Conservation (phyloP, 768 basidiomycete species). For the Auricularia cornea region DNA sequence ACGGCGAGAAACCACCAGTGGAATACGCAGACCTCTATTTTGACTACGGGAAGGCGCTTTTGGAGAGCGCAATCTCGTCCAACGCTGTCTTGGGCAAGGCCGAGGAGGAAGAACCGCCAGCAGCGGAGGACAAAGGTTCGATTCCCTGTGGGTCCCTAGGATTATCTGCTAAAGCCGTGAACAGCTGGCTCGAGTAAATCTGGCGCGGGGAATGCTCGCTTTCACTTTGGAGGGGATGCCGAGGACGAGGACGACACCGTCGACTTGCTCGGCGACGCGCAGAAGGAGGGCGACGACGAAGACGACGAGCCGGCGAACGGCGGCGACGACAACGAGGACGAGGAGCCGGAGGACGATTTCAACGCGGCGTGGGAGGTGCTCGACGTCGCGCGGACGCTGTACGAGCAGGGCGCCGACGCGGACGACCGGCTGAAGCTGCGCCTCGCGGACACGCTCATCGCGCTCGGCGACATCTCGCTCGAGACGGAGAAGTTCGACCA, state of each 20-base stretch:
- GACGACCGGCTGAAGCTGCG: slow-evolving; percentile 63
- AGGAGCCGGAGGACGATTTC: slow-evolving; percentile 91
- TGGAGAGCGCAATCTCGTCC: slow-evolving; percentile 86
- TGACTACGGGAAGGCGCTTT: slow-evolving; percentile 83
- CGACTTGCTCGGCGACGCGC: slow-evolving; percentile 56
- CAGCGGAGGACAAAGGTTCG: slow-evolving; percentile 28
- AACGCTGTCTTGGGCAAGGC: slow-evolving; percentile 86
- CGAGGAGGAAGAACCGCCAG: slow-evolving; percentile 47
- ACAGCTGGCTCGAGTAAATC: slow-evolving; percentile 27
- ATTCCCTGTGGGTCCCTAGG: not conserved
- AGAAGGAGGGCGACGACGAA: slow-evolving; percentile 28
- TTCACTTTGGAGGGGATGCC: slow-evolving; percentile 76
- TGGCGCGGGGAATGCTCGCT: slow-evolving; percentile 42
- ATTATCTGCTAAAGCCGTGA: slow-evolving; percentile 9
- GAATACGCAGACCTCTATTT: slow-evolving; percentile 85
- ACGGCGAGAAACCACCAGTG: slow-evolving; percentile 66
- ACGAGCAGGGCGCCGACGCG: slow-evolving; percentile 55
- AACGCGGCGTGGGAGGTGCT: slow-evolving; percentile 97
- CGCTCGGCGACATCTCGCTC: slow-evolving; percentile 91
- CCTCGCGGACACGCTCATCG: slow-evolving; percentile 84
- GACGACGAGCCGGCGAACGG: slow-evolving; percentile 43
- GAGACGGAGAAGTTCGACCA: slow-evolving; percentile 98
- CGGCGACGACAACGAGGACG: slow-evolving; percentile 58
- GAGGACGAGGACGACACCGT: slow-evolving; percentile 58
- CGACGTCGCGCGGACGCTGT: slow-evolving; percentile 87